A percentile compares a stretch with the other conserved stretches of the same genome.
Evolutionary conservation across 1,284 basidiomycete genomes (phyloP).

Genomic region (Marasmius sp.): DNA sequence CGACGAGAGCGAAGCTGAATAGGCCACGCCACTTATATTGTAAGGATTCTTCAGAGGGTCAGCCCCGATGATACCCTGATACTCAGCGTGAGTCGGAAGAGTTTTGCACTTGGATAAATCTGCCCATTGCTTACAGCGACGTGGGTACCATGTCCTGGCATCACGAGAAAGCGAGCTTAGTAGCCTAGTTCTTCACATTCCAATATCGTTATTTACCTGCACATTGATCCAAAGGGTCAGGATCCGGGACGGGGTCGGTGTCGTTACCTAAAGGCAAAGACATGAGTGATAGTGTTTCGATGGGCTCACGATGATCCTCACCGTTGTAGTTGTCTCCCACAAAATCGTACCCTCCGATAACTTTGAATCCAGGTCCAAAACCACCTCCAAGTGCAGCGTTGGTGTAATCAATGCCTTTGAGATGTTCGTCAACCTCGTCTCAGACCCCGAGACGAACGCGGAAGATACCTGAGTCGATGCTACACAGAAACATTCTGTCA

Average conservation of each 20-base stretch:
- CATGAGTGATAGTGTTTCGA: too few species aligned
- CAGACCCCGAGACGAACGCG: neutral
- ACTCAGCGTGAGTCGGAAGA: neutral
- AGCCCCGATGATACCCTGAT: constrained; percentile 13
- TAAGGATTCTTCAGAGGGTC: constrained; percentile 6
- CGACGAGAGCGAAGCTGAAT: constrained; percentile 9
- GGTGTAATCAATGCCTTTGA: constrained; percentile 48
- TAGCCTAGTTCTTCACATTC: neutral
- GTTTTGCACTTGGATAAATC: neutral
- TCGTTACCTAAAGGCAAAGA: too few species aligned
- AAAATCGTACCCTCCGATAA: constrained; percentile 57
- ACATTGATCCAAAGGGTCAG: neutral
- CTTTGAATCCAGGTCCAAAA: constrained; percentile 62
- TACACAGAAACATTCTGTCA: constrained; percentile 19
- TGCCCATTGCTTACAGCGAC: neutral
- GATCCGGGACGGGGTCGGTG: too few species aligned
- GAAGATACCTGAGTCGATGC: constrained; percentile 30
- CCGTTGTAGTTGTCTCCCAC: constrained; percentile 43
- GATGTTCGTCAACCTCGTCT: neutral
- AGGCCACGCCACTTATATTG: constrained; percentile 12
- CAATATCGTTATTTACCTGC: neutral
- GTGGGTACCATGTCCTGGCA: neutral
- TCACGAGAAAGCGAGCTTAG: neutral
- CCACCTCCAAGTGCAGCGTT: constrained; percentile 65
- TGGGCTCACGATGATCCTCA: neutral